Percentiles rank a stretch among this genome's conserved stretches.
Evolutionary conservation across 345 rosid genomes (phyloP).

Genomic region (Heritiera littoralis): DNA sequence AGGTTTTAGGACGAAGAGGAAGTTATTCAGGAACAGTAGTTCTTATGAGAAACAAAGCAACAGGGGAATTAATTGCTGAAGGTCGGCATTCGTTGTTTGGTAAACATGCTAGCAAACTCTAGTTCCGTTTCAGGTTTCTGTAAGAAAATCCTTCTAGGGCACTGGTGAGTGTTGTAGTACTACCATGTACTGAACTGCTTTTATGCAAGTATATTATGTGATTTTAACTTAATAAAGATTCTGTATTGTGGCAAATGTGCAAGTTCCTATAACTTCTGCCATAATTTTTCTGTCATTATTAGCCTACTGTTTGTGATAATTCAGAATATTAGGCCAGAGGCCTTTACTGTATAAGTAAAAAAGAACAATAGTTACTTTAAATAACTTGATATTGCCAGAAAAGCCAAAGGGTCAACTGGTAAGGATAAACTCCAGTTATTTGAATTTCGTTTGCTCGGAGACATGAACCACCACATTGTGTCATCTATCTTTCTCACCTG

Average conservation of each 20-base stretch:
- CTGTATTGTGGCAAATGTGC: background rate
- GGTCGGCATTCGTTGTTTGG: constrained; percentile 91
- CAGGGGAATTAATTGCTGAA: constrained; percentile 85
- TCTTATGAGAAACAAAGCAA: constrained; percentile 64
- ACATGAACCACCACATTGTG: background rate
- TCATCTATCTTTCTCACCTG: background rate
- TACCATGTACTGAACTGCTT: background rate
- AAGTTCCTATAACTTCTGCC: background rate
- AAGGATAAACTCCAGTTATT: background rate
- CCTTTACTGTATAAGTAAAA: no score
- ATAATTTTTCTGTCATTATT: background rate
- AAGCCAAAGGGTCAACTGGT: background rate
- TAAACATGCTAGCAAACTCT: constrained; percentile 66
- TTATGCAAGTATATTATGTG: background rate
- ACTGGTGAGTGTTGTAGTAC: background rate
- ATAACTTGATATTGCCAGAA: background rate
- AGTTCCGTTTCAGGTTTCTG: constrained; percentile 14
- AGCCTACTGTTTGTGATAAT: background rate
- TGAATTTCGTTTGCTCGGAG: background rate
- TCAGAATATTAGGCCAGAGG: background rate
- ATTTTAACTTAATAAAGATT: background rate
- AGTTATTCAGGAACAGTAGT: constrained; percentile 67
- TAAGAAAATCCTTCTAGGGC: background rate
- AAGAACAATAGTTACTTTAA: background rate
- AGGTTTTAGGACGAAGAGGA: constrained; percentile 68